phyloP scores from a whole-genome alignment of 306 rosid species.

The Trifolium subterraneum region DNA sequence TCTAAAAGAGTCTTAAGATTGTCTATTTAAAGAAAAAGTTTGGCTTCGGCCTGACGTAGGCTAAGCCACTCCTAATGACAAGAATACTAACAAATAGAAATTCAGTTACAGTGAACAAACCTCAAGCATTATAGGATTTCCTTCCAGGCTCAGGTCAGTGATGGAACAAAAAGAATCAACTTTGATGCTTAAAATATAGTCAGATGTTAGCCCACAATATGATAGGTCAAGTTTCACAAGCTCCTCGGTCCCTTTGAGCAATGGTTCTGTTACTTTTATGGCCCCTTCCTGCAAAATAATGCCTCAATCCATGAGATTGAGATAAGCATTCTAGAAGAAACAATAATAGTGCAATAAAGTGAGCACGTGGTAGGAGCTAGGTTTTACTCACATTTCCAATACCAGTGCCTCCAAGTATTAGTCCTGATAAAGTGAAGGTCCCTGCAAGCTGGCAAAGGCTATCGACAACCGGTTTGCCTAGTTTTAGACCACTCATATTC shows the following conservation, averaged over 20 bases:
- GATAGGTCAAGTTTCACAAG: conserved; percentile 79
- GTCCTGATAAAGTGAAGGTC: conserved; percentile 62
- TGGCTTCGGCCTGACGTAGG: not conserved
- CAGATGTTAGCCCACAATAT: conserved; percentile 67
- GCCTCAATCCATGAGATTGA: conserved; percentile 31
- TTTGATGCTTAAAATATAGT: conserved; percentile 50
- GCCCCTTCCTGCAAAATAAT: conserved; percentile 71
- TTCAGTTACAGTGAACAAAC: conserved; percentile 51
- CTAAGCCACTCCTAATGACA: not conserved
- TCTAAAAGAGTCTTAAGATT: not conserved
- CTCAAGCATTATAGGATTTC: conserved; percentile 76
- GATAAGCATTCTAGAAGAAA: conserved; percentile 38
- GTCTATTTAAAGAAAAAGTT: not conserved
- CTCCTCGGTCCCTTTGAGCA: conserved; percentile 63
- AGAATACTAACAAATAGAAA: conserved; percentile 33
- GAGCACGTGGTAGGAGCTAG: conserved; percentile 30
- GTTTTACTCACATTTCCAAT: conserved; percentile 81
- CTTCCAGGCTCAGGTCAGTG: conserved; percentile 79
- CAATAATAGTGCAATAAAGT: conserved; percentile 20
- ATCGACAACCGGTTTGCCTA: conserved; percentile 76
- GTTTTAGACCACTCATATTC: conserved; percentile 80
- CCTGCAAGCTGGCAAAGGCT: conserved; percentile 71
- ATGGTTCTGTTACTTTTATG: conserved; percentile 57
- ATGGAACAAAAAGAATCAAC: conserved; percentile 54
- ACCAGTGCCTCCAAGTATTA: conserved; percentile 75